These are phyloP conservation scores for Phialemoniopsis sp. DNA, from an alignment of 2,329 filamentous ascomycete species.

Conservation along the genomic window DNA sequence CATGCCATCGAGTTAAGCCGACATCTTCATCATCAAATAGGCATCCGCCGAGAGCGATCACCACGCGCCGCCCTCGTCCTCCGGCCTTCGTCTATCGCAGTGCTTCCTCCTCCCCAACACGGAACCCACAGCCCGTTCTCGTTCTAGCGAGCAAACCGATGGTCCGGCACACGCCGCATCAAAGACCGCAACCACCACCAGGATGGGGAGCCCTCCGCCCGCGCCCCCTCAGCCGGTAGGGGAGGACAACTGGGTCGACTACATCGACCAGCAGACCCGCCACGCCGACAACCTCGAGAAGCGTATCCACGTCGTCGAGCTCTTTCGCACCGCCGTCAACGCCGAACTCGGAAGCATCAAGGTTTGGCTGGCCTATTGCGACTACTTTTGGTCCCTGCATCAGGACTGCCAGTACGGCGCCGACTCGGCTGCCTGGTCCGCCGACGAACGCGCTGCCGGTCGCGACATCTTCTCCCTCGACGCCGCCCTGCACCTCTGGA, in stretches of 20 bases:
- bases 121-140: background rate
- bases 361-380: slow-evolving; percentile 74
- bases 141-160: slow-evolving; percentile 2
- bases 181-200: slow-evolving; percentile 4
- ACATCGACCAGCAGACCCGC: slow-evolving; percentile 67
- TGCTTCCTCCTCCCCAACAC: no score
- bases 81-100: no score
- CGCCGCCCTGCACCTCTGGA: slow-evolving; percentile 63
- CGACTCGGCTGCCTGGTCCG: slow-evolving; percentile 49
- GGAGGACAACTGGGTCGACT: slow-evolving; percentile 74
- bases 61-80: no score
- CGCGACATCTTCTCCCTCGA: slow-evolving; percentile 69
- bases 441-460: slow-evolving; percentile 66
- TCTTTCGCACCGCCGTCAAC: slow-evolving; percentile 64
- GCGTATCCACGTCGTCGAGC: slow-evolving; percentile 65
- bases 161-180: background rate
- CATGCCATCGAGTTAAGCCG: no score
- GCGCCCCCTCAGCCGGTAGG: slow-evolving; percentile 49
- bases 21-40: no score
- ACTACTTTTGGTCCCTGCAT: slow-evolving; percentile 72
- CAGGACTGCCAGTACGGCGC: slow-evolving; percentile 54
- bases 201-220: slow-evolving; percentile 14
- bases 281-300: slow-evolving; percentile 59
- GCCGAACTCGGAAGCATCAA: slow-evolving; percentile 71
- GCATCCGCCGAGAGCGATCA: no score